Evolutionary conservation across 176 grass and related monocot genomes (phyloP), one percentile per base, ranked within the genome.

Genomic region (Oryza brachyantha): DNA sequence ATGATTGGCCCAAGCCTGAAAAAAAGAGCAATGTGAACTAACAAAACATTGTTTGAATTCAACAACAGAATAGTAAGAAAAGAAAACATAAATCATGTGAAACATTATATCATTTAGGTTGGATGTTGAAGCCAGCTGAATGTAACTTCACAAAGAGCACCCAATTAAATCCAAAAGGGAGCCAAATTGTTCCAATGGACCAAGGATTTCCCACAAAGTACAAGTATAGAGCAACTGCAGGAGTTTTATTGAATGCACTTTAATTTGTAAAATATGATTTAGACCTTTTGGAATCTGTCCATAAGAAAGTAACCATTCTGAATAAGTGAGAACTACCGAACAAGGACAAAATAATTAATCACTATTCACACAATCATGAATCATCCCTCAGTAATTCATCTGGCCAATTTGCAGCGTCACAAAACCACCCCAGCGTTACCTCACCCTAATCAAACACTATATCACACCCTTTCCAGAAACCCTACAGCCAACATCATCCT

Each of bases 1-100:
- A 35, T 43, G 87, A 71, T 84, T 79, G 35, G 65, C n/a, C 91
- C 91, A 93, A 13, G 64, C 82, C 91, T 93, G 61, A 46, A 88
- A 80, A 81, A 85, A 87, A 75, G 31, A 75, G 31, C 38, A 73
- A 70, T 64, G 55, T 5, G 37, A 4, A 41, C 24, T 13, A 70
- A 71, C 21, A 67, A 6, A 73, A 91, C 48, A 50, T 72, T 10
- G 58, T 26, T 27, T 64, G 12, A 61, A 72, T 71, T 3, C 29
- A 79, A 79, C 16, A 34, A 70, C 7, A 38, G 17, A 52, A 59
- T 36, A 72, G 29, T 16, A 74, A 25, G 14, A 24, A 62, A 52
- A 24, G 28, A 27, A 76, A 76, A 74, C 7, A 74, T 32, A 21
- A 70, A 22, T 50, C 38, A 52, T 41, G 2, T 21, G 35, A 13